Percentiles rank a stretch among this genome's conserved stretches.
Conservation (phyloP, 257 asterid species). For the Rauvolfia tetraphylla region DNA sequence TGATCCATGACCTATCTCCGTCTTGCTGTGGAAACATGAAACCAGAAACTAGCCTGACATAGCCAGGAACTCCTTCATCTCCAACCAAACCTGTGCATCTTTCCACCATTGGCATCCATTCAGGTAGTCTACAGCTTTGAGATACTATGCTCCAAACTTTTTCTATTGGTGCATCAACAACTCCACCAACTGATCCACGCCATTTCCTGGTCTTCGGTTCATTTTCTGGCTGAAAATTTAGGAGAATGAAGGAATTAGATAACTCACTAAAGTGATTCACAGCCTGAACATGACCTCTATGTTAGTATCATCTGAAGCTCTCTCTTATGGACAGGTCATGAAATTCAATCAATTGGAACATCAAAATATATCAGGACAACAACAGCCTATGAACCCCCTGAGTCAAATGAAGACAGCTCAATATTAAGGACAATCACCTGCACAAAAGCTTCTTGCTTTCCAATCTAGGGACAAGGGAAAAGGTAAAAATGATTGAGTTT, state of each 20-base stretch:
- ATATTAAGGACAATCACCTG: too few relatives aligned
- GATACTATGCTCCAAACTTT: constrained; percentile 56
- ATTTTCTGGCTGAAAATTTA: constrained; percentile 12
- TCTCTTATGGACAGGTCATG: too few relatives aligned
- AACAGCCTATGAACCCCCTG: too few relatives aligned
- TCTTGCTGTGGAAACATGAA: constrained; percentile 69
- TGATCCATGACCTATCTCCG: constrained; percentile 74
- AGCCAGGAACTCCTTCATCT: constrained; percentile 54
- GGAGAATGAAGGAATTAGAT: background rate
- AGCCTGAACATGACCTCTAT: background rate
- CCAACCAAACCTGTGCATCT: constrained; percentile 46
- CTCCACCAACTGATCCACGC: constrained; percentile 58
- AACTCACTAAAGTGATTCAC: background rate
- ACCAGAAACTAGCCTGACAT: constrained; percentile 58
- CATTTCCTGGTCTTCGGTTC: constrained; percentile 36
- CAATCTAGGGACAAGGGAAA: too few relatives aligned
- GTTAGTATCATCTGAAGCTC: too few relatives aligned
- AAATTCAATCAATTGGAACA: background rate
- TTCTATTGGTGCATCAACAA: constrained; percentile 48
- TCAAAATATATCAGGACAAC: too few relatives aligned
- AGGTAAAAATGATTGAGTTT: too few relatives aligned
- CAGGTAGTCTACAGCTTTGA: constrained; percentile 34
- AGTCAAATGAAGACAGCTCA: too few relatives aligned
- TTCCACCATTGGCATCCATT: constrained; percentile 76
- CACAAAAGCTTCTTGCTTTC: too few relatives aligned